Evolutionary conservation across 2,329 filamentous ascomycete genomes (phyloP).

Genomic region (Acarospora socialis): DNA sequence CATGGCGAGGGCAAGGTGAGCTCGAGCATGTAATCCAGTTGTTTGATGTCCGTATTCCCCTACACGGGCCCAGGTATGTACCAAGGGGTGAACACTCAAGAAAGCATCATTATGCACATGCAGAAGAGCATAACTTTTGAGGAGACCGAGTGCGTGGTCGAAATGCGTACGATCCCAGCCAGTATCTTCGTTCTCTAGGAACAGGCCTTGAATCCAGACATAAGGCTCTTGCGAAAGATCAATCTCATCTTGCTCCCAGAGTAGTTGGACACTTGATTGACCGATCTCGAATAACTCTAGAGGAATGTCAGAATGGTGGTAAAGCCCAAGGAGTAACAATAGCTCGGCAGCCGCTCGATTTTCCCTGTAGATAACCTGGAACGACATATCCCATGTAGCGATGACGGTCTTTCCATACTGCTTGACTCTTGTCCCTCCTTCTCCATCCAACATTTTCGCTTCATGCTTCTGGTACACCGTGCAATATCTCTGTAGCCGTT

Average conservation of each 20-base stretch:
- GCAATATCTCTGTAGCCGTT: not conserved
- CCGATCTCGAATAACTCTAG: not conserved
- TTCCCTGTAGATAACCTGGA: not conserved
- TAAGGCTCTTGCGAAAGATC: not conserved
- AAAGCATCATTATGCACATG: not conserved
- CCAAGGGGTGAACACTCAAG: not conserved
- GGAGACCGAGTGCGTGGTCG: not conserved
- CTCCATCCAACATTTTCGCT: constrained; percentile 1
- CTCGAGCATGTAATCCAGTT: not conserved
- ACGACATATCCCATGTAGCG: not conserved
- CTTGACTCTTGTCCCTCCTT: not conserved
- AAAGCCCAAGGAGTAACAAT: not conserved
- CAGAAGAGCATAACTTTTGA: not conserved
- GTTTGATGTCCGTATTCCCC: not conserved
- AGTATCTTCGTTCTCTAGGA: not conserved
- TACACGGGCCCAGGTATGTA: not conserved
- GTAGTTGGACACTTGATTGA: not conserved
- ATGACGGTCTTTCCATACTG: not conserved
- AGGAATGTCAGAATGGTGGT: not conserved
- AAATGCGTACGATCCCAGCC: not conserved
- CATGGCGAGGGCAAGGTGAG: not conserved
- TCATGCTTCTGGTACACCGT: not conserved
- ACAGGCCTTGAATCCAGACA: not conserved
- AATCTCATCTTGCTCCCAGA: not conserved
- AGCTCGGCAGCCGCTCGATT: not conserved